Evolutionary conservation across 352 stramenopile species (phyloP).

Genomic region (Phytophthora litchii): DNA sequence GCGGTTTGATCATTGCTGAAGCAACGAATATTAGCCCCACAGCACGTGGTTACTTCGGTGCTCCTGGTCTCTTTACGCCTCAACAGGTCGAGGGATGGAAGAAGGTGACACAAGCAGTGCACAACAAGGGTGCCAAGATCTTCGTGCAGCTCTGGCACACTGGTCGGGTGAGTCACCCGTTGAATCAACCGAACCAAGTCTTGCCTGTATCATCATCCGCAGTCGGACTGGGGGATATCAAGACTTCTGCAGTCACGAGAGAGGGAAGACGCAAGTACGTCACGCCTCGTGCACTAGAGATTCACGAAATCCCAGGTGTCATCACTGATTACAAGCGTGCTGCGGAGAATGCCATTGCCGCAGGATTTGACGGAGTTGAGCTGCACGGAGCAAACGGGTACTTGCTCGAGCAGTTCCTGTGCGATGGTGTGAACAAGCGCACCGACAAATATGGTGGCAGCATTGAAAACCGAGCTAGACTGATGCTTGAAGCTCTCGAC

Average conservation of each 20-base stretch:
- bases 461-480: slow-evolving; percentile 74
- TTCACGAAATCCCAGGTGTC: slow-evolving; percentile 71
- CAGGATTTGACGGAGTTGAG: slow-evolving; percentile 38
- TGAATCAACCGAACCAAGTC: slow-evolving; percentile 53
- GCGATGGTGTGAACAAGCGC: slow-evolving; percentile 35
- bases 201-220: slow-evolving; percentile 52
- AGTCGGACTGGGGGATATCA: slow-evolving; percentile 34
- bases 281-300: slow-evolving; percentile 66
- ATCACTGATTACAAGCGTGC: slow-evolving; percentile 36
- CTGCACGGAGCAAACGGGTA: slow-evolving; percentile 41
- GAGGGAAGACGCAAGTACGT: slow-evolving; percentile 45
- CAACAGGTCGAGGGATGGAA: slow-evolving; percentile 64
- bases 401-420: slow-evolving; percentile 39
- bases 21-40: slow-evolving; percentile 56
- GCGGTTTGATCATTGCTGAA: slow-evolving; percentile 68
- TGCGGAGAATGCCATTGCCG: slow-evolving; percentile 37
- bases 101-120: slow-evolving; percentile 61
- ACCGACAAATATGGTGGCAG: slow-evolving; percentile 59
- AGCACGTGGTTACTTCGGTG: slow-evolving; percentile 44
- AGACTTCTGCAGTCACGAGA: slow-evolving; percentile 38
- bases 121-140: slow-evolving; percentile 78
- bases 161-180: slow-evolving; percentile 64
- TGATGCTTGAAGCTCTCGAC: slow-evolving; percentile 74
- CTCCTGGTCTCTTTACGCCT: slow-evolving; percentile 49
- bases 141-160: slow-evolving; percentile 89